A percentile compares a stretch with the other conserved stretches of the same genome.
Conservation (phyloP, 2,329 filamentous ascomycete species). For the Aspergillus nomiae region DNA sequence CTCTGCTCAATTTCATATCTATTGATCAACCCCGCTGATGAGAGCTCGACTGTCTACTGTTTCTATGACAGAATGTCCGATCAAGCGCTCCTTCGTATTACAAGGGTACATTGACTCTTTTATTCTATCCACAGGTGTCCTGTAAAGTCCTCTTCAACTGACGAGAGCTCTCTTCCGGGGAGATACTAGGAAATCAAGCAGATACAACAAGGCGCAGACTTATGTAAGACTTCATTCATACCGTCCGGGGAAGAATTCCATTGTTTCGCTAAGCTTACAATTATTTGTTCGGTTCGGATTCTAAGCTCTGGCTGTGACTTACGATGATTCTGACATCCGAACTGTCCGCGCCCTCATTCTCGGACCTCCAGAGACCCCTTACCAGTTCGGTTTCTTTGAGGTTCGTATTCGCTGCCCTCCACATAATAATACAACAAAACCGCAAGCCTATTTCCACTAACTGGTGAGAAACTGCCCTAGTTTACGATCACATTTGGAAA, state of each 20-base stretch:
- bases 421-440: not conserved
- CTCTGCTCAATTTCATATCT: not conserved
- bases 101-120: conserved; percentile 62
- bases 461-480: conserved; percentile 44
- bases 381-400: conserved; percentile 97
- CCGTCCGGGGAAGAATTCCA: not conserved
- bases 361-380: conserved; percentile 90
- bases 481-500: conserved; percentile 76
- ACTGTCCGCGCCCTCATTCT: conserved; percentile 86
- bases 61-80: conserved; percentile 63
- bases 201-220: conserved; percentile 78
- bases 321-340: conserved; percentile 83
- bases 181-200: conserved; percentile 73
- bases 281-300: not conserved
- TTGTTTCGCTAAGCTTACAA: conserved; percentile 14
- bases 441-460: not conserved
- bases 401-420: conserved; percentile 50
- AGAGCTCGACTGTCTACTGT: not conserved
- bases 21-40: not conserved
- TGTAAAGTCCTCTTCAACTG: conserved; percentile 11
- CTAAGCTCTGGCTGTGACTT: conserved; percentile 83
- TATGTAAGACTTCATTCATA: conserved; percentile 63
- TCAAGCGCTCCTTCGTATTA: conserved; percentile 85
- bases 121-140: not conserved
- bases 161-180: conserved; percentile 13